Evolutionary conservation across 352 stramenopile genomes (phyloP), one percentile per base, ranked within the genome.

Genomic region (Peronosclerospora sorghi): DNA sequence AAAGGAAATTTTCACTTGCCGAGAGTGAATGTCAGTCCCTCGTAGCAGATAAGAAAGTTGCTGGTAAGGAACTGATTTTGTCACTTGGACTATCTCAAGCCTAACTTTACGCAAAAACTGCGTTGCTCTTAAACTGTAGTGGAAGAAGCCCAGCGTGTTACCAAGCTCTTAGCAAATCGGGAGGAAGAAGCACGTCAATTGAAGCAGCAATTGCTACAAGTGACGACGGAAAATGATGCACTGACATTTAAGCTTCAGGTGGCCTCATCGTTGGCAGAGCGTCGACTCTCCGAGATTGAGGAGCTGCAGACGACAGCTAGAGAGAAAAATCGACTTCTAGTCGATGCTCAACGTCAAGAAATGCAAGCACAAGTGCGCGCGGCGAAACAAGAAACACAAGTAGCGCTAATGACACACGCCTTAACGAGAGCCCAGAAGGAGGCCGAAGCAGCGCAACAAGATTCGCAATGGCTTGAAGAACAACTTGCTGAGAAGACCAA

Each of bases 401-500:
- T 86, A 1, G 68, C 70, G 9, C 74, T 70, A 1, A 32, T 86
- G 36, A 68, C 59, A 4, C 63, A 82, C 42, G 56, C 56, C 55
- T 0, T n/a, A n/a, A n/a, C n/a, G n/a, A n/a, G n/a, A n/a, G n/a
- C n/a, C n/a, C n/a, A n/a, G n/a, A n/a, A n/a, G n/a, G n/a, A n/a
- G n/a, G n/a, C n/a, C n/a, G n/a, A n/a, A n/a, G n/a, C n/a, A n/a
- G n/a, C n/a, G n/a, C 73, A 80, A 43, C 56, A 79, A 27, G 72
- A 89, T 45, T 59, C 65, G 1, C 63, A 83, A 48, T 86, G 74
- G 70, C 60, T 84, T 1, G 72, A 89, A 47, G 62, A 44, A 24
- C 73, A 86, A 37, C 43, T 86, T 0, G 51, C 43, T 8, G 77
- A 84, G 24, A 89, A 87, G 48, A 86, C 65, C 12, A 74, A 73